A percentile compares a stretch with the other conserved stretches of the same genome.
These are phyloP conservation scores for Parvularia atlantis DNA, from an alignment of 78 protist species.

Conservation along the genomic window DNA sequence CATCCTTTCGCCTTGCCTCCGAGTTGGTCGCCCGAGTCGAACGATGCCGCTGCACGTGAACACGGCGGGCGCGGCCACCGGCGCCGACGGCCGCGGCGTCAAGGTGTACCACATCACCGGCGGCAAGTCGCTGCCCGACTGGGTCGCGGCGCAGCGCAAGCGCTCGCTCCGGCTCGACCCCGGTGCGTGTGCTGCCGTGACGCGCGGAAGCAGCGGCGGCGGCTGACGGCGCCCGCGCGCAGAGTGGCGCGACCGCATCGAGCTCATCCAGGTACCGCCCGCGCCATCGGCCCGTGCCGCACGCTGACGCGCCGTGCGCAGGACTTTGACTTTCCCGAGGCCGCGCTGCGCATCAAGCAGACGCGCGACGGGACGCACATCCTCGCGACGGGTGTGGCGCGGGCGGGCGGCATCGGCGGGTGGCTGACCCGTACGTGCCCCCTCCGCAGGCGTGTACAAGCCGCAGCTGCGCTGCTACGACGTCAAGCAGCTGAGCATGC, in stretches of 20 bases:
- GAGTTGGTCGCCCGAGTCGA: no score
- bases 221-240: neutral
- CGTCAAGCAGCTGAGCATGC: slow-evolving; percentile 65
- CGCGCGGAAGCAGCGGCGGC: slow-evolving; percentile 5
- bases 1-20: no score
- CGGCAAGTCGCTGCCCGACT: slow-evolving; percentile 69
- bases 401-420: neutral
- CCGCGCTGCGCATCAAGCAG: slow-evolving; percentile 39
- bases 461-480: slow-evolving; percentile 86
- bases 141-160: slow-evolving; percentile 50
- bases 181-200: neutral
- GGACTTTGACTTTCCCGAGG: slow-evolving; percentile 81
- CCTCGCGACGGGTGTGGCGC: slow-evolving; percentile 60
- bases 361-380: slow-evolving; percentile 65
- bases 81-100: no score
- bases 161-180: slow-evolving; percentile 26
- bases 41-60: no score
- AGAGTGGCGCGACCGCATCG: slow-evolving; percentile 56
- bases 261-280: no score
- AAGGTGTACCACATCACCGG: slow-evolving; percentile 65
- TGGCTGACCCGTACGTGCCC: neutral
- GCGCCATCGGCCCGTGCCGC: no score
- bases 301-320: slow-evolving; percentile 32
- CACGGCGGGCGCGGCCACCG: no score
- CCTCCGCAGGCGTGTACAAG: neutral